Conservation (phyloP, 768 basidiomycete genomes). For the Suillus americanus region DNA sequence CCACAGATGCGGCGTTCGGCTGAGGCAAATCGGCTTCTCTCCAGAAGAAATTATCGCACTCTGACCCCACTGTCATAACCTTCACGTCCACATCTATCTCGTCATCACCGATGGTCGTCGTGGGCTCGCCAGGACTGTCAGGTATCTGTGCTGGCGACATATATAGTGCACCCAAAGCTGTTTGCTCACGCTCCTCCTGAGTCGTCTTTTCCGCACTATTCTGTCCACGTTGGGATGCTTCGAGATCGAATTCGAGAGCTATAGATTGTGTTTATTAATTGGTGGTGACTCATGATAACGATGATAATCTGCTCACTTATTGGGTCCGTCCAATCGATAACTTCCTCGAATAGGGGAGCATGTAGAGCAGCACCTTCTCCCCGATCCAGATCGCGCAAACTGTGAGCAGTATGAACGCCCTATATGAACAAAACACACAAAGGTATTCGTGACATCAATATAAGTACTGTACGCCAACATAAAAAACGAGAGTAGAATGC, state of each 20-base stretch:
- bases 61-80: slow-evolving; percentile 68
- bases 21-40: slow-evolving; percentile 34
- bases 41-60: slow-evolving; percentile 70
- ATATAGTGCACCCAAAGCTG: slow-evolving; percentile 73
- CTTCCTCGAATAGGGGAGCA: slow-evolving; percentile 80
- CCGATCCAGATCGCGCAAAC: slow-evolving; percentile 82
- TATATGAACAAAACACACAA: slow-evolving; percentile 43
- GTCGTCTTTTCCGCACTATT: slow-evolving; percentile 65
- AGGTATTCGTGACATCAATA: slow-evolving; percentile 48
- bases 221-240: slow-evolving; percentile 55
- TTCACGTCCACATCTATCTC: slow-evolving; percentile 63
- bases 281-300: slow-evolving; percentile 23
- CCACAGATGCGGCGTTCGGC: slow-evolving; percentile 47
- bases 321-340: slow-evolving; percentile 84
- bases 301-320: slow-evolving; percentile 53
- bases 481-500: slow-evolving; percentile 47
- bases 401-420: slow-evolving; percentile 71
- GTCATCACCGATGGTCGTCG: slow-evolving; percentile 60
- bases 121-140: slow-evolving; percentile 73
- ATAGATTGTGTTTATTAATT: slow-evolving; percentile 43
- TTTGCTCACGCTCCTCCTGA: slow-evolving; percentile 80
- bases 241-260: slow-evolving; percentile 60
- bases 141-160: slow-evolving; percentile 71
- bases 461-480: slow-evolving; percentile 37
- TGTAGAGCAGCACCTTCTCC: slow-evolving; percentile 86